Base-by-base conservation (phyloP, 306 rosid species). In the Begonia fuchsioides region DNA sequence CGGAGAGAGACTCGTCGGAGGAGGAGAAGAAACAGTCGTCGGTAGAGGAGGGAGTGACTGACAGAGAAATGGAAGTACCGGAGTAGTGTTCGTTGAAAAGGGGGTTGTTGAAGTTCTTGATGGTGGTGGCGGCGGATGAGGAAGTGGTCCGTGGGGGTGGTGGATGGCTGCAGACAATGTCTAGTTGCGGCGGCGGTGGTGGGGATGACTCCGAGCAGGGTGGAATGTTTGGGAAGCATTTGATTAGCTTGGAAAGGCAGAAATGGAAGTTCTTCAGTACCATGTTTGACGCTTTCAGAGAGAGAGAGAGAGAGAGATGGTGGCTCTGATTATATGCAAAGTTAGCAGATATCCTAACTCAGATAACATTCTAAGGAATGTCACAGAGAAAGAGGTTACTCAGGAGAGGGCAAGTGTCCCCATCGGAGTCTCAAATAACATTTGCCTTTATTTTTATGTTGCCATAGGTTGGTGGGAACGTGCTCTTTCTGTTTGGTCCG, bases 171-270 rank as follows among this genome's bases (percentile, higher is more conserved):
- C 35, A 26, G 35, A 26, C 5, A 26, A 26, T 5, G 35, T 26
- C 35, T 26, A 8, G 8, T 26, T 26, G 35, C 7, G 35, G 8
- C n/a, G n/a, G n/a, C 35, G 73, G 66, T 9, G 69, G 52, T 11
- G 76, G 65, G 13, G 76, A 49, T 39, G 69, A 3, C 35, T 26
- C 35, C 8, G 35, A 26, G 1, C 8, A 62, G 41, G 60, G 35
- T 57, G 62, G 54, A 50, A 61, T 18, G 12, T 57, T 20, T 39
- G 75, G 74, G 9, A 78, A 72, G 68, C 78, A 62, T 58, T 75
- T 81, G 70, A 73, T 26, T 26, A 26, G 75, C 46, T 72, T 79
- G 67, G 81, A 76, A 73, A 84, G 77, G 56, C 90, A 88, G 54
- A 74, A 83, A 43, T 69, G 73, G 17, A 82, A 70, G 32, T 53